These are phyloP conservation scores for Metschnikowia gelsemii DNA, from an alignment of 805 yeast species.

Conservation along the genomic window DNA sequence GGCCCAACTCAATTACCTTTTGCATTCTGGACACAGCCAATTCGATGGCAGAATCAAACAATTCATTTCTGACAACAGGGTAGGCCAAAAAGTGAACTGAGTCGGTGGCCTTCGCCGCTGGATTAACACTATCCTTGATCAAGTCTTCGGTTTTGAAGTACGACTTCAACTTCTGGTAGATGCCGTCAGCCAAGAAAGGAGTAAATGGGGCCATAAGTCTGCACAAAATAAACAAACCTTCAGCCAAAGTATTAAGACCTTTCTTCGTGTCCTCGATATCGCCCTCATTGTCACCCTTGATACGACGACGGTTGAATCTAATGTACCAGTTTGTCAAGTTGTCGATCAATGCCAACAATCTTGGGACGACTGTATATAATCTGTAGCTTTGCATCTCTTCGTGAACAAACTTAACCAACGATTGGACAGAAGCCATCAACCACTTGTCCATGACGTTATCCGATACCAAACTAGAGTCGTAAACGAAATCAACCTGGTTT, in stretches of 20 bases:
- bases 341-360: slow-evolving; percentile 82
- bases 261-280: slow-evolving; percentile 80
- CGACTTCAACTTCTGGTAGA: slow-evolving; percentile 71
- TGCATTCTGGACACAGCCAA: slow-evolving; percentile 93
- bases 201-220: slow-evolving; percentile 99
- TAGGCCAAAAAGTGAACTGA: slow-evolving; percentile 94
- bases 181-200: slow-evolving; percentile 89
- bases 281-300: slow-evolving; percentile 78
- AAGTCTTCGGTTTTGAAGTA: slow-evolving; percentile 62
- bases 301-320: slow-evolving; percentile 95
- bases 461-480: slow-evolving; percentile 62
- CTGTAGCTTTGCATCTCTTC: slow-evolving; percentile 87
- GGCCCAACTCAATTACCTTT: slow-evolving; percentile 91
- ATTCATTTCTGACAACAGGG: slow-evolving; percentile 78
- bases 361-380: slow-evolving; percentile 94
- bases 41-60: slow-evolving; percentile 81
- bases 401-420: slow-evolving; percentile 82
- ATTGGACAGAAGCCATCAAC: slow-evolving; percentile 95
- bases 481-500: slow-evolving; percentile 66
- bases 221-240: slow-evolving; percentile 81
- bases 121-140: slow-evolving; percentile 39
- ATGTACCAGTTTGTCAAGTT: slow-evolving; percentile 98
- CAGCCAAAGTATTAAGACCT: slow-evolving; percentile 89
- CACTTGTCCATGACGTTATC: slow-evolving; percentile 96
- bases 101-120: slow-evolving; percentile 56